Percentiles rank a stretch among this genome's conserved stretches.
Evolutionary conservation across 2,329 filamentous ascomycete species (phyloP).

Genomic region (Coniochaeta ligniaria): DNA sequence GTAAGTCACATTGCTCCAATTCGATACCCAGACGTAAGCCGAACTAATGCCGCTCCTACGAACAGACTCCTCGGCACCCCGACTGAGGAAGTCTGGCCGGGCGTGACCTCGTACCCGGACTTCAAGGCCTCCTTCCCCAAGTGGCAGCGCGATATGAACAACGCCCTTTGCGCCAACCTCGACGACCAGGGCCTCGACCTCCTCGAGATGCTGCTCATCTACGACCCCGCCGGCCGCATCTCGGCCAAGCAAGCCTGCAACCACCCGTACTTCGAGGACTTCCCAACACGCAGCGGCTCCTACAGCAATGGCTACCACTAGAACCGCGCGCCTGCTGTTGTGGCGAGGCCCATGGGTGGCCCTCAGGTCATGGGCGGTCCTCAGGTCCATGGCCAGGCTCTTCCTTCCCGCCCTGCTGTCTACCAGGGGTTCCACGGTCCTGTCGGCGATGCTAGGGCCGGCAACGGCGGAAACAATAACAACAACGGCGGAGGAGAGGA

Average conservation of each 20-base stretch:
- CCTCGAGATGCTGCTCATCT: slow-evolving; percentile 63
- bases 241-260: slow-evolving; percentile 81
- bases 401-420: neutral
- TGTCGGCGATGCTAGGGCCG: neutral
- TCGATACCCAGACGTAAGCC: neutral
- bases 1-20: slow-evolving; percentile 34
- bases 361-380: neutral
- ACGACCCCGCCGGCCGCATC: slow-evolving; percentile 76
- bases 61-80: slow-evolving; percentile 67
- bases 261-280: slow-evolving; percentile 67
- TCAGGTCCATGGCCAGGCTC: neutral
- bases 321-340: slow-evolving; percentile 5
- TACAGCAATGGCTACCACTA: slow-evolving; percentile 24
- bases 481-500: neutral
- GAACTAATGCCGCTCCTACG: neutral
- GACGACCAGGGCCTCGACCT: slow-evolving; percentile 65
- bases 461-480: neutral
- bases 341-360: neutral
- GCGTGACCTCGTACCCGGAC: slow-evolving; percentile 81
- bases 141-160: slow-evolving; percentile 64
- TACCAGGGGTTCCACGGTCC: neutral
- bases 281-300: slow-evolving; percentile 15
- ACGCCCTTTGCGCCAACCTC: slow-evolving; percentile 59
- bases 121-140: slow-evolving; percentile 86
- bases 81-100: slow-evolving; percentile 72